Conservation (phyloP, 2,329 filamentous ascomycete genomes). For the Scedosporium minutisporum region DNA sequence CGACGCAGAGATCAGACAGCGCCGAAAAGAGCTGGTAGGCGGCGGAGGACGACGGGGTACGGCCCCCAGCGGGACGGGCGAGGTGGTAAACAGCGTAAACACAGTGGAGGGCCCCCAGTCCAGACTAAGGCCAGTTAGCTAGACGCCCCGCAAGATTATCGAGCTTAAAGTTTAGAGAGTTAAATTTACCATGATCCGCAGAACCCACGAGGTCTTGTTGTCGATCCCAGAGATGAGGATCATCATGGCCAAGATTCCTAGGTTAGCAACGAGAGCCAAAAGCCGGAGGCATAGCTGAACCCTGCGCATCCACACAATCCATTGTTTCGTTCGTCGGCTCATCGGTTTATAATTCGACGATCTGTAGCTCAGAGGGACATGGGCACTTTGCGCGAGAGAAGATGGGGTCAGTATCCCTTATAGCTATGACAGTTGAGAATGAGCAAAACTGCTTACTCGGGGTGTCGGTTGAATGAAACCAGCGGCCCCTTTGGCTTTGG, state of each 20-base stretch:
- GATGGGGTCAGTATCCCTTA: background rate
- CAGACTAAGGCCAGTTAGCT: conserved; percentile 44
- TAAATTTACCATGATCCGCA: conserved; percentile 63
- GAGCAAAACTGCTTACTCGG: conserved; percentile 53
- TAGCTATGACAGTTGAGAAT: background rate
- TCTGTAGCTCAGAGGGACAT: conserved; percentile 53
- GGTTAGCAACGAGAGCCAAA: conserved; percentile 56
- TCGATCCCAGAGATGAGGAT: conserved; percentile 65
- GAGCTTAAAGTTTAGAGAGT: background rate
- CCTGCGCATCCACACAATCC: conserved; percentile 59
- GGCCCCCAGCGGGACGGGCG: conserved; percentile 55
- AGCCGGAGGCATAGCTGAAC: conserved; percentile 60
- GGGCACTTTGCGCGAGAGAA: conserved; percentile 32
- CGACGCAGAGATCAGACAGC: conserved; percentile 53
- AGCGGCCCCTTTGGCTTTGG: conserved; percentile 65
- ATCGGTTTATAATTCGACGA: conserved; percentile 55
- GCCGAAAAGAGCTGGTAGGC: conserved; percentile 83
- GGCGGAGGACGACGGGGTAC: conserved; percentile 70
- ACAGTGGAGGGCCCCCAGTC: conserved; percentile 61
- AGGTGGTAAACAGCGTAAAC: conserved; percentile 78
- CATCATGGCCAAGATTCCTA: conserved; percentile 64
- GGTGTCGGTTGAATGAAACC: conserved; percentile 75
- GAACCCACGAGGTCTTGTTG: conserved; percentile 60
- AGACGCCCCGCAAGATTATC: background rate
- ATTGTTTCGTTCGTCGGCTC: conserved; percentile 58